phyloP scores from a whole-genome alignment of 2,329 filamentous ascomycete species.

The Pseudopyrenochaeta lycopersici region DNA sequence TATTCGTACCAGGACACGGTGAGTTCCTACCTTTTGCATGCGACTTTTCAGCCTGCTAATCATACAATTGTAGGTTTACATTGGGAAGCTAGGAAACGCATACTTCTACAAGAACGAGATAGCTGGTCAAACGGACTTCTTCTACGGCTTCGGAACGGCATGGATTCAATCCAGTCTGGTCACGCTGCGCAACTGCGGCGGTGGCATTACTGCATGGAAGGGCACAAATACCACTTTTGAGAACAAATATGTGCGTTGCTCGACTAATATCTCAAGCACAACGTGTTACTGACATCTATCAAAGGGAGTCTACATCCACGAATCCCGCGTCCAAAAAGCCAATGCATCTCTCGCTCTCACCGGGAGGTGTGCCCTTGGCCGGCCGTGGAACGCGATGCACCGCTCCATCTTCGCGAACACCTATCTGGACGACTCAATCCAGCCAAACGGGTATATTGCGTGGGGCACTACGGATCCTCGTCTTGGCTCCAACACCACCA shows the following conservation, averaged over 20 bases:
- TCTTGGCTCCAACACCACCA: constrained; percentile 56
- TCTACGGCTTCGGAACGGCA: constrained; percentile 73
- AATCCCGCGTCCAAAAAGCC: constrained; percentile 63
- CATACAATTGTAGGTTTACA: constrained; percentile 51
- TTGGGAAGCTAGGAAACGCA: constrained; percentile 72
- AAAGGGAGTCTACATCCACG: constrained; percentile 68
- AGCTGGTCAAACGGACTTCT: constrained; percentile 73
- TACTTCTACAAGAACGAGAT: constrained; percentile 70
- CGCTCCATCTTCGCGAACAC: constrained; percentile 65
- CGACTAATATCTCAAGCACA: neutral
- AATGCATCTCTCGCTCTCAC: constrained; percentile 55
- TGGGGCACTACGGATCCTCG: constrained; percentile 58
- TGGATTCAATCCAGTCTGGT: constrained; percentile 67
- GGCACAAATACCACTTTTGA: constrained; percentile 70
- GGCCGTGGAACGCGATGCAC: constrained; percentile 70
- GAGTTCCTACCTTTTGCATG: neutral
- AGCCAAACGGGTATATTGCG: constrained; percentile 63
- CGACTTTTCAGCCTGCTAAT: neutral
- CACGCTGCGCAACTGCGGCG: constrained; percentile 67
- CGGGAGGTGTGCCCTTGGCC: constrained; percentile 65
- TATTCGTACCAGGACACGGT: constrained; percentile 76
- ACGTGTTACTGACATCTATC: neutral
- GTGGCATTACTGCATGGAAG: constrained; percentile 76
- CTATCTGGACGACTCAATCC: constrained; percentile 65
- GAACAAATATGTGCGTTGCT: constrained; percentile 64